These are phyloP conservation scores for Boletus pseudopeckii DNA, from an alignment of 768 basidiomycete genomes.

Conservation along the genomic window DNA sequence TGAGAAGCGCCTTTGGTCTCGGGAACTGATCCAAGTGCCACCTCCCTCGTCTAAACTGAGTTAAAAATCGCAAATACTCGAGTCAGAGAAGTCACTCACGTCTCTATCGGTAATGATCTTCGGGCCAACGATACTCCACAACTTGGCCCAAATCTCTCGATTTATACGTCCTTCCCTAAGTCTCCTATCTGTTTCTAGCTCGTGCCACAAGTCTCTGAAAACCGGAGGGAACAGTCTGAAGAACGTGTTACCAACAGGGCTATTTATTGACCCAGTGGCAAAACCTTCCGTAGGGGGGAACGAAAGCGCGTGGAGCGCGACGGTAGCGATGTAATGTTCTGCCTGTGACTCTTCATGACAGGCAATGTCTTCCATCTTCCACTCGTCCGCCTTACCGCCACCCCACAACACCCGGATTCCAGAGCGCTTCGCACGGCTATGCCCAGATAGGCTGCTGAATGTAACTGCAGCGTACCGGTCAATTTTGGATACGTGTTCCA, in stretches of 20 bases:
- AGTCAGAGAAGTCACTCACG: slow-evolving; percentile 34
- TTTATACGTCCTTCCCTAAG: slow-evolving; percentile 59
- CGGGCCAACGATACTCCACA: slow-evolving; percentile 60
- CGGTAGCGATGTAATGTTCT: slow-evolving; percentile 83
- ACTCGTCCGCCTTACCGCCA: slow-evolving; percentile 55
- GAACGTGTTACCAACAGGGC: slow-evolving; percentile 54
- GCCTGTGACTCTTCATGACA: slow-evolving; percentile 78
- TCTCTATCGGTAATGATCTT: slow-evolving; percentile 45
- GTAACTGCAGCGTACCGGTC: slow-evolving; percentile 75
- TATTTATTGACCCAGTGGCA: slow-evolving; percentile 44
- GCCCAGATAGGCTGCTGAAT: slow-evolving; percentile 62
- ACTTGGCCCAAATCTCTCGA: slow-evolving; percentile 64
- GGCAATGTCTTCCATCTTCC: slow-evolving; percentile 82
- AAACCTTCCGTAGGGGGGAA: slow-evolving; percentile 66
- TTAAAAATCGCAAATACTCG: neutral
- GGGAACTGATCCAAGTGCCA: slow-evolving; percentile 15
- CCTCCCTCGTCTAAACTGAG: slow-evolving; percentile 16
- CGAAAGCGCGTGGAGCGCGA: slow-evolving; percentile 78
- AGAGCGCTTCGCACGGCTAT: slow-evolving; percentile 73
- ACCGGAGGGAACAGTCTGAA: slow-evolving; percentile 77
- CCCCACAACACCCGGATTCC: slow-evolving; percentile 73
- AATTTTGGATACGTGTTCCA: slow-evolving; percentile 60
- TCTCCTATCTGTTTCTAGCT: slow-evolving; percentile 68
- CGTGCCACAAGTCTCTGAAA: slow-evolving; percentile 91
- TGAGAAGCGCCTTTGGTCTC: slow-evolving; percentile 18